Base-by-base conservation (phyloP, 2,329 filamentous ascomycete species). In the Fonsecaea erecta region DNA sequence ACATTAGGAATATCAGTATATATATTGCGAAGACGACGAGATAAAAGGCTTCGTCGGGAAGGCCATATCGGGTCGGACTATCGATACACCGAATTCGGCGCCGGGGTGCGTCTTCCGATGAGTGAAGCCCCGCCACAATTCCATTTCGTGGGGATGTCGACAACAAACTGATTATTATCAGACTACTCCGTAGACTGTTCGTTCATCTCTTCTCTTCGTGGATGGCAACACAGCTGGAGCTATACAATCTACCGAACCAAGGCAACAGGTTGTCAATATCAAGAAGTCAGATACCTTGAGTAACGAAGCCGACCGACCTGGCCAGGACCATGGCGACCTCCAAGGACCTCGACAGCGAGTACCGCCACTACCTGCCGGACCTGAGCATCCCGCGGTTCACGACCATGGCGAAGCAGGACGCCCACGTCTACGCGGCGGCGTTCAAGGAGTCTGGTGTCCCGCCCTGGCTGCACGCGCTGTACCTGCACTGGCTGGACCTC, bases 391-490 rank as follows among this genome's bases (percentile, higher is more conserved):
- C 84, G 14, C 85, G 88, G 37, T 91, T 91, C 77, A 84, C 82
- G 21, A 81, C 81, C 2, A 88, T 90, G 78, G 82, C 85, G 65
- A 81, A 82, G 59, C 88, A 90, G 73, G 82, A 88, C 73, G 82
- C 86, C 2, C 83, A 87, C 63, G 82, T 85, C 65, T 90, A 91
- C 67, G 86, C 85, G 0, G 77, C 82, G 5, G 83, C 78, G 2
- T 89, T 91, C 73, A 85, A 85, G 65, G 81, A 85, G 35, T 75
- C 81, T 21, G 84, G 84, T 0, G 78, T 80, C 12, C 89, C 89
- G 0, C 88, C 89, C 0, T 91, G 89, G 89, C 77, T 92, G 16
- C 83, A 89, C 70, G 84, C 79, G 0, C 75, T 90, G 24, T 88
- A 86, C 63, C 73, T 81, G 67, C 84, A 88, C 73, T 89, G 87